phyloP scores from a whole-genome alignment of 2,329 filamentous ascomycete genomes.

The Fusarium acutatum region DNA sequence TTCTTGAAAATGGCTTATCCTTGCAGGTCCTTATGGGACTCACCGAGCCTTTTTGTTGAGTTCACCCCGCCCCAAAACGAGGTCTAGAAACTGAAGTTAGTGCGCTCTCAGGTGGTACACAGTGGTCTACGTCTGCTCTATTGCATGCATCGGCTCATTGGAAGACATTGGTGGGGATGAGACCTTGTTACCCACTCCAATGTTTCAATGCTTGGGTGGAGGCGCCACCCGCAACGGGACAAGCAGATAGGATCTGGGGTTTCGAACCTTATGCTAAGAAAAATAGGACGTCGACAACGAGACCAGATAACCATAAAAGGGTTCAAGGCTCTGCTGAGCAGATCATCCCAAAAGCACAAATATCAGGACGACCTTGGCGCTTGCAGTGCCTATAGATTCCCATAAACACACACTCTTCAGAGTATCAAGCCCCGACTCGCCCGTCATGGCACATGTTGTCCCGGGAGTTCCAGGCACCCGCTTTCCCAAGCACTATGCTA shows the following conservation, averaged over 20 bases:
- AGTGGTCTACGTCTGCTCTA: background rate
- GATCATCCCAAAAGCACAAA: too few relatives aligned
- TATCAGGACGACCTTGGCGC: too few relatives aligned
- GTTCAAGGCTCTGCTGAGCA: background rate
- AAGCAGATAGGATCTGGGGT: background rate
- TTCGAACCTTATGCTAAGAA: background rate
- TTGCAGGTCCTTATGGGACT: background rate
- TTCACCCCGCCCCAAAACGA: background rate
- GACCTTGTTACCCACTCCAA: background rate
- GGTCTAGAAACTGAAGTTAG: background rate
- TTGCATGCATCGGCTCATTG: background rate
- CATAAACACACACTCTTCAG: background rate
- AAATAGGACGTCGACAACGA: too few relatives aligned
- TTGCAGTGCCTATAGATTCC: too few relatives aligned
- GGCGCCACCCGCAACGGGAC: background rate
- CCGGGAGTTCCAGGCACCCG: constrained; percentile 7
- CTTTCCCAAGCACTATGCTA: constrained; percentile 9
- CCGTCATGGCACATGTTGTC: background rate
- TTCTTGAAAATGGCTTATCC: background rate
- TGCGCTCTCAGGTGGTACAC: background rate
- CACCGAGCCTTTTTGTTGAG: background rate
- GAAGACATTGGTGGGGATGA: background rate
- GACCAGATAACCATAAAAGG: too few relatives aligned
- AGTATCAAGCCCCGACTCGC: background rate
- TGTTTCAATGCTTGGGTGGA: background rate